phyloP scores from a whole-genome alignment of 169 alveolate species.

The Eimeria maxima region DNA sequence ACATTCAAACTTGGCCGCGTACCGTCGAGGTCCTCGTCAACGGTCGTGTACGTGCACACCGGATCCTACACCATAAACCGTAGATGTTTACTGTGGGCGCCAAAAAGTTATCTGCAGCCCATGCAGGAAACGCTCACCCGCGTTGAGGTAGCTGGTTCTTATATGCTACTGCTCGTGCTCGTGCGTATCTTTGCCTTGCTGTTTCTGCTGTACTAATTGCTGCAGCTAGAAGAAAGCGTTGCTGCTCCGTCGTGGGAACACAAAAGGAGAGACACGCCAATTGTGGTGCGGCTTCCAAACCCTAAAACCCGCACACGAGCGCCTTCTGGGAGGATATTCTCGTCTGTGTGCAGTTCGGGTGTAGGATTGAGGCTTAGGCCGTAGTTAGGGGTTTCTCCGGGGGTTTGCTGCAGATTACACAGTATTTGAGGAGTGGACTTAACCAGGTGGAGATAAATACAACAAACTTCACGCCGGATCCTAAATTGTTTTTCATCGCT shows the following conservation, averaged over 20 bases:
- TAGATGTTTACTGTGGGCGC: neutral
- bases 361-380: neutral
- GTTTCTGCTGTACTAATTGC: neutral
- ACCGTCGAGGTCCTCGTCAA: slow-evolving; percentile 49
- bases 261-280: slow-evolving; percentile 92
- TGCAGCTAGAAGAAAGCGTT: slow-evolving; percentile 84
- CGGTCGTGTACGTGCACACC: slow-evolving; percentile 69
- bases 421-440: neutral
- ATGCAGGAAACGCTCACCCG: neutral
- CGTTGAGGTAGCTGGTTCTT: neutral
- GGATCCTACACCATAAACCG: neutral
- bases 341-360: neutral
- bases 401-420: slow-evolving; percentile 21
- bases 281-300: slow-evolving; percentile 82
- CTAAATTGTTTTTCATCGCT: slow-evolving; percentile 44
- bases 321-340: neutral
- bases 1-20: slow-evolving; percentile 79
- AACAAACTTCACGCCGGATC: slow-evolving; percentile 6
- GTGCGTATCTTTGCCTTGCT: neutral
- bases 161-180: neutral
- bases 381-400: neutral
- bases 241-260: slow-evolving; percentile 94
- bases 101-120: neutral
- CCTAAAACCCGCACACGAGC: neutral
- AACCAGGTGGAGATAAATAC: slow-evolving; percentile 10